phyloP scores from a whole-genome alignment of 2,329 filamentous ascomycete genomes.

The Microdochium nivale region DNA sequence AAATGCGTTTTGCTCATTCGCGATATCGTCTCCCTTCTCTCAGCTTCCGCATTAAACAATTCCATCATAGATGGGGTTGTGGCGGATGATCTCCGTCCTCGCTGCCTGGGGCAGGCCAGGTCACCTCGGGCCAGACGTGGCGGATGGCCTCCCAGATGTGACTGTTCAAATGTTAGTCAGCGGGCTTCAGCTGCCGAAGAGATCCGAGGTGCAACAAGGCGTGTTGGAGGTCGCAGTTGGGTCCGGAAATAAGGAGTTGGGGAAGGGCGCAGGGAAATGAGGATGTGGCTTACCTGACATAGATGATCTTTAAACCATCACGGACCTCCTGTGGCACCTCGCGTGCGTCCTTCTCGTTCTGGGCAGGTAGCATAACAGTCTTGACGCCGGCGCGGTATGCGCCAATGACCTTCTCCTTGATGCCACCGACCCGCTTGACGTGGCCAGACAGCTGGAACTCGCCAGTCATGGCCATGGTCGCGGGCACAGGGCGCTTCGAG shows the following conservation, averaged over 20 bases:
- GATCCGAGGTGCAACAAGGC: slow-evolving; percentile 8
- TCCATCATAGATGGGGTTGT: slow-evolving; percentile 66
- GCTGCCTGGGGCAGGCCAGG: slow-evolving; percentile 62
- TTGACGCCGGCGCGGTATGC: slow-evolving; percentile 89
- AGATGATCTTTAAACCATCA: slow-evolving; percentile 77
- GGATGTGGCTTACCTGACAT: slow-evolving; percentile 61
- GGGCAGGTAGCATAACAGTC: slow-evolving; percentile 78
- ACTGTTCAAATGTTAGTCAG: slow-evolving; percentile 31
- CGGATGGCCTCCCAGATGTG: slow-evolving; percentile 93
- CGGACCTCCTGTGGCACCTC: slow-evolving; percentile 87
- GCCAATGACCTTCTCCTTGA: slow-evolving; percentile 98
- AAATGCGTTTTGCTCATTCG: too few relatives aligned
- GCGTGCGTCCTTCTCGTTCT: slow-evolving; percentile 86
- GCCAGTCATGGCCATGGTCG: slow-evolving; percentile 91
- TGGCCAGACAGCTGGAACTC: slow-evolving; percentile 76
- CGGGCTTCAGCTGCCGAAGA: not conserved
- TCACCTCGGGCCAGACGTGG: slow-evolving; percentile 81
- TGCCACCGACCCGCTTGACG: slow-evolving; percentile 90
- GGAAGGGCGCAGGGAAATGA: slow-evolving; percentile 9
- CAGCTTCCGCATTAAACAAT: slow-evolving; percentile 3
- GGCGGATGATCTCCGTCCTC: slow-evolving; percentile 55
- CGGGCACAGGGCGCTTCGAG: slow-evolving; percentile 74
- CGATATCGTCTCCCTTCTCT: too few relatives aligned
- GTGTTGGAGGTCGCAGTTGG: too few relatives aligned
- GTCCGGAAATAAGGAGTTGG: too few relatives aligned